Evolutionary conservation across 2,329 filamentous ascomycete species (phyloP), one percentile per base, ranked within the genome.

Genomic region (Verticillium albo-atrum): DNA sequence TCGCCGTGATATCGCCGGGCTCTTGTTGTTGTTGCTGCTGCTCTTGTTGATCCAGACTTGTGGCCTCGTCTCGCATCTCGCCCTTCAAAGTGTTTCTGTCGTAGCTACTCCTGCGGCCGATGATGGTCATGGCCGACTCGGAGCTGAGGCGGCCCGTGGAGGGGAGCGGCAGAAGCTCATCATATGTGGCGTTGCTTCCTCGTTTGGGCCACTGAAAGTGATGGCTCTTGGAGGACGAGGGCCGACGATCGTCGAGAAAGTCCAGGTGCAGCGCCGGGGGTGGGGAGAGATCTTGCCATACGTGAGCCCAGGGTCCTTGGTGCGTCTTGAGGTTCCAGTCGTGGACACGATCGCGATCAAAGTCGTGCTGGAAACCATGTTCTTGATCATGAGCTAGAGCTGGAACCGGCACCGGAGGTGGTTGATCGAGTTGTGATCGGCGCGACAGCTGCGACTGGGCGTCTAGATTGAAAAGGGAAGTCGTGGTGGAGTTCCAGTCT

Each of bases 1-100:
- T 63, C 54, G 63, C 65, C 30, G 55, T 53, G 51, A 52, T 20
- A 54, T 50, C 51, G 56, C 37, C 23, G 34, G 52, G 37, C 37
- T 47, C n/a, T 12, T 47, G 37, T 12, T 37, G 34, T 14, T 37
- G 4, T 17, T n/a, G 34, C 14, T 47, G 9, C 5, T 47, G 37
- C n/a, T 47, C n/a, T 23, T 47, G 37, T 14, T 23, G 37, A 20
- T 7, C 17, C 9, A 23, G 37, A 32, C 30, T 14, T 32, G 30
- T 14, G 6, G n/a, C n/a, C 6, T 25, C n/a, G 3, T 47, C 37
- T 47, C n/a, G 34, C 37, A 47, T 47, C 6, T 47, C 37, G 37
- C 37, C 37, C 37, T 47, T 47, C n/a, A 47, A 20, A 23, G 37
- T 47, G 37, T 47, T 23, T 23, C 37, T 47, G 37, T 47, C 37